These are phyloP conservation scores for Globisporangium apiculatum DNA, from an alignment of 352 stramenopile species.

Conservation along the genomic window DNA sequence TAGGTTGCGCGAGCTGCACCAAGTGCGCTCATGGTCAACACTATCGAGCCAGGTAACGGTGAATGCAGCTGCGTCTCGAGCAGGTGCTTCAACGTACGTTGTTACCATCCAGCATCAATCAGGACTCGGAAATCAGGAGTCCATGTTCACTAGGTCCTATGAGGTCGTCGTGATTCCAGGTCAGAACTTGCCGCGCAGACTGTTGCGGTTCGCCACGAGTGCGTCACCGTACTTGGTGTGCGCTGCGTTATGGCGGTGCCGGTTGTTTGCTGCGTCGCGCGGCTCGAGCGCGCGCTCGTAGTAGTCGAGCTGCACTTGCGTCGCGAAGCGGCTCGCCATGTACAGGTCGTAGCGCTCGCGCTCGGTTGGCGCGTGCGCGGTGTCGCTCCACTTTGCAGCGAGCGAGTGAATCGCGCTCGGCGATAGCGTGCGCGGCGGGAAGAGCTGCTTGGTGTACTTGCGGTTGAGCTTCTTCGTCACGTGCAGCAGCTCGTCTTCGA, in stretches of 20 bases:
- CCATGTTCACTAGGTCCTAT: no score
- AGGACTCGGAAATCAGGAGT: no score
- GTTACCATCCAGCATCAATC: no score
- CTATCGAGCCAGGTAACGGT: no score
- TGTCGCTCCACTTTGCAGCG: slow-evolving; percentile 39
- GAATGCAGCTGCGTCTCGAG: no score
- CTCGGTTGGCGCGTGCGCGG: slow-evolving; percentile 21
- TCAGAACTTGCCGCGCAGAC: slow-evolving; percentile 53
- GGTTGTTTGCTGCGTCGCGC: slow-evolving; percentile 36
- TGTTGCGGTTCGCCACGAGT: slow-evolving; percentile 39
- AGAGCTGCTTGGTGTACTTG: slow-evolving; percentile 61
- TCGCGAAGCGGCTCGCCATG: slow-evolving; percentile 46
- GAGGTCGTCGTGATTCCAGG: not conserved
- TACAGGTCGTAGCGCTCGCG: slow-evolving; percentile 43
- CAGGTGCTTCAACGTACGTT: no score
- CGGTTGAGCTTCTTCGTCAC: slow-evolving; percentile 63
- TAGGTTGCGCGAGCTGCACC: no score
- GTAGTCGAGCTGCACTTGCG: slow-evolving; percentile 53
- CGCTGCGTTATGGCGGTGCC: slow-evolving; percentile 34
- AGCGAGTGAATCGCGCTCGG: slow-evolving; percentile 28
- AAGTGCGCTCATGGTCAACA: no score
- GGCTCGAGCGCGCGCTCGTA: slow-evolving; percentile 40
- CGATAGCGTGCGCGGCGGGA: slow-evolving; percentile 15
- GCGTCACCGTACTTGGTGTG: slow-evolving; percentile 74
- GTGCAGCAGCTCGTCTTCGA: slow-evolving; percentile 47